phyloP scores from a whole-genome alignment of 2,329 filamentous ascomycete species.

The Hypomyces perniciosus region DNA sequence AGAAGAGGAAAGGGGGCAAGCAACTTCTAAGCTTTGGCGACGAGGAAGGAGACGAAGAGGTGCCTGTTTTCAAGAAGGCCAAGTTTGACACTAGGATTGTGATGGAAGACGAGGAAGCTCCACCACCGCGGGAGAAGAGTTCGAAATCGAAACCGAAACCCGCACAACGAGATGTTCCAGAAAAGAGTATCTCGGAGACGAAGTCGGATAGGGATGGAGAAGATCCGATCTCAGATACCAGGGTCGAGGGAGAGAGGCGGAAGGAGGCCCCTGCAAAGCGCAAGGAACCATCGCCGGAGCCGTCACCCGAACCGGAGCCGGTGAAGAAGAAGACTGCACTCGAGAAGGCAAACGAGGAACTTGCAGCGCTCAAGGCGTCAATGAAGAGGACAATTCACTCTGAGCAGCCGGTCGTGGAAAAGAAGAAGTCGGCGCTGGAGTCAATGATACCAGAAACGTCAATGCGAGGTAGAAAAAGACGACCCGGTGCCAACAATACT shows the following conservation, averaged over 20 bases:
- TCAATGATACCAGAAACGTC: slow-evolving; percentile 68
- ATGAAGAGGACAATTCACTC: slow-evolving; percentile 62
- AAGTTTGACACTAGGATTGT: slow-evolving; percentile 76
- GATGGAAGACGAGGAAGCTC: slow-evolving; percentile 41
- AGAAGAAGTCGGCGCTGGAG: slow-evolving; percentile 63
- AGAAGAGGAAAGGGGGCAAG: slow-evolving; percentile 70
- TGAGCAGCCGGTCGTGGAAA: slow-evolving; percentile 44
- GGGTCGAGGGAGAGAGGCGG: not conserved
- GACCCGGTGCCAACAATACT: slow-evolving; percentile 48
- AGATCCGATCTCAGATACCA: not conserved
- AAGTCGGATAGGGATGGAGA: not conserved
- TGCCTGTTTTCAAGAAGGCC: slow-evolving; percentile 63
- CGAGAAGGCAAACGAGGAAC: slow-evolving; percentile 71
- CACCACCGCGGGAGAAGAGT: slow-evolving; percentile 20
- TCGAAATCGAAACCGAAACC: slow-evolving; percentile 26
- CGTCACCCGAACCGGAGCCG: slow-evolving; percentile 22
- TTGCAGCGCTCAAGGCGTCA: slow-evolving; percentile 72
- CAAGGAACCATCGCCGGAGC: slow-evolving; percentile 16
- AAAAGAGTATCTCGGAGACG: slow-evolving; percentile 1
- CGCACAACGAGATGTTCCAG: slow-evolving; percentile 8
- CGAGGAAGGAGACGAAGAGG: slow-evolving; percentile 50
- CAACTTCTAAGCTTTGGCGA: slow-evolving; percentile 74
- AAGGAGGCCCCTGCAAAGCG: not conserved
- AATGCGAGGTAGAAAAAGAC: slow-evolving; percentile 63
- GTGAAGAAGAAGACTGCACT: slow-evolving; percentile 49